Base-by-base conservation (phyloP, 176 grass and related monocot species). In the Carex kokanica region DNA sequence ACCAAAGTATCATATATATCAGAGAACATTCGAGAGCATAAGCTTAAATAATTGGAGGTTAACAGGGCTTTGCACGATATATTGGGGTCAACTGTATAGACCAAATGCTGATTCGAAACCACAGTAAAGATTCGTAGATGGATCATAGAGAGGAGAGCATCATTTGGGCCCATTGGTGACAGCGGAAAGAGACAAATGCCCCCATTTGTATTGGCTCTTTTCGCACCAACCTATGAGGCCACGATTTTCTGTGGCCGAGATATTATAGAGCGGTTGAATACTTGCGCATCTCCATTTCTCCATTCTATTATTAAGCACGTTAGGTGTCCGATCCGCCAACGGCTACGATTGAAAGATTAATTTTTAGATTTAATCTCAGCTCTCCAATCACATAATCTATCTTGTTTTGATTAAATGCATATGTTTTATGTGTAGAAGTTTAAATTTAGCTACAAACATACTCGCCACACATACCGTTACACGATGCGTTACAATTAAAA, bases 141-240 rank as follows among this genome's bases (percentile, higher is more conserved):
- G 36, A 38, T 38, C 5, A 34, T 34, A 34, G 36, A 38, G n/a
- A n/a, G n/a, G n/a, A n/a, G 41, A 64, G 79, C 79, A 81, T 65
- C 45, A 51, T 49, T 52, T 65, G 79, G 79, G 60, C 38, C 79
- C 57, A 25, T 11, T 21, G 11, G 40, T 27, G 45, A 52, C 21
- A 51, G 51, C 25, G 49, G 55, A 54, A 77, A 64, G 13, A 82
- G 60, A 82, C 79, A 66, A 82, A 67, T 31, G 21, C 6, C 10
- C n/a, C n/a, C 20, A 51, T 82, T 67, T 65, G 21, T 29, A 34
- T 82, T 67, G 79, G 60, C 32, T 27, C 79, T 60, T 82, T 52
- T 55, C 16, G 0, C 80, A 64, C 59, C 80, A 63, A 49, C 57
- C 61, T 52, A 82, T 25, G 11, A 51, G 38, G 2, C 6, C 32